A percentile compares a stretch with the other conserved stretches of the same genome.
Evolutionary conservation across 306 rosid genomes (phyloP).

Genomic region (Cucumis melo): DNA sequence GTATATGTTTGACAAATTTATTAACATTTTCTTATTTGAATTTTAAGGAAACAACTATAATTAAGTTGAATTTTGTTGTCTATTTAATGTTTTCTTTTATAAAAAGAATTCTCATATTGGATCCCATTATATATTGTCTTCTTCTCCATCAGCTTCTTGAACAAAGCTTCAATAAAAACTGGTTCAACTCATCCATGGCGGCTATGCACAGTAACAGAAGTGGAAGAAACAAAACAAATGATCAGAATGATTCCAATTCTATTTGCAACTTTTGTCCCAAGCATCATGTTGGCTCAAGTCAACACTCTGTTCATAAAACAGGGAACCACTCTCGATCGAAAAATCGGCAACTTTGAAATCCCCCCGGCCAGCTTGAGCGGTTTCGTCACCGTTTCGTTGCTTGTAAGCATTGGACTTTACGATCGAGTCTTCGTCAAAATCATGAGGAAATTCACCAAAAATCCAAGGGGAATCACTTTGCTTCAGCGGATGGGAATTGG

Average conservation of each 20-base stretch:
- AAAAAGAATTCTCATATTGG: too few relatives aligned
- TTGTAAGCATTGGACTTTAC: slow-evolving; percentile 17
- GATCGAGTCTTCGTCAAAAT: slow-evolving; percentile 10
- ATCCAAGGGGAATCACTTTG: slow-evolving; percentile 16
- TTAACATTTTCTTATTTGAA: background rate
- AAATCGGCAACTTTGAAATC: slow-evolving; percentile 11
- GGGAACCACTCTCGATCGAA: slow-evolving; percentile 12
- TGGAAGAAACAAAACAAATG: slow-evolving; percentile 18
- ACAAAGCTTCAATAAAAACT: slow-evolving; percentile 14
- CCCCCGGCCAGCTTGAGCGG: slow-evolving; percentile 17
- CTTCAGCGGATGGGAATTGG: slow-evolving; percentile 15
- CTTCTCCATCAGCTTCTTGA: background rate
- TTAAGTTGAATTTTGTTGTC: too few relatives aligned
- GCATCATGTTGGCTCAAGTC: slow-evolving; percentile 11
- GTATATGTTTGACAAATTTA: slow-evolving; percentile 24
- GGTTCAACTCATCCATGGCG: slow-evolving; percentile 11
- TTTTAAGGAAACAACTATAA: too few relatives aligned
- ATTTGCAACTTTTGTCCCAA: slow-evolving; percentile 4
- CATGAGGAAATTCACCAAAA: slow-evolving; percentile 8
- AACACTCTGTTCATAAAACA: slow-evolving; percentile 15
- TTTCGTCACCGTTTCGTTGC: slow-evolving; percentile 15
- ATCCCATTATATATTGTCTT: too few relatives aligned
- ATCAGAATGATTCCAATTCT: slow-evolving; percentile 12
- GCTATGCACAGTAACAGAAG: slow-evolving; percentile 16
- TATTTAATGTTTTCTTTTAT: too few relatives aligned